Percentiles rank a stretch among this genome's conserved stretches.
These are phyloP conservation scores for Penicillium hesseltinei DNA, from an alignment of 2,329 filamentous ascomycete genomes.

Conservation along the genomic window DNA sequence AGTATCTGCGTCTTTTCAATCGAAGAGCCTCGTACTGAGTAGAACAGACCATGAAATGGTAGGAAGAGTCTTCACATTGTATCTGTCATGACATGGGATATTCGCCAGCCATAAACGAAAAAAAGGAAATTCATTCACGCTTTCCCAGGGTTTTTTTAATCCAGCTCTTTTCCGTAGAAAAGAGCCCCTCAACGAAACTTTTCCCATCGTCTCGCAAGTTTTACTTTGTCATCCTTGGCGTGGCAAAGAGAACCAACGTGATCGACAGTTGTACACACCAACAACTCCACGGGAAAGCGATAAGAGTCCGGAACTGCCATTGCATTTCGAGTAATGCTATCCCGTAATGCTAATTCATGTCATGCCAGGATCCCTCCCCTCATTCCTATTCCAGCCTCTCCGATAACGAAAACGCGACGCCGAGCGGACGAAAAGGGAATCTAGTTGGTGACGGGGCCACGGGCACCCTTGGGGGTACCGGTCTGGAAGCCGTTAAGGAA, in stretches of 20 bases:
- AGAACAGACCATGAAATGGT: slow-evolving; percentile 14
- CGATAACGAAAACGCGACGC: slow-evolving; percentile 40
- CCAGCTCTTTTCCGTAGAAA: slow-evolving; percentile 21
- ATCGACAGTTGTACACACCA: slow-evolving; percentile 35
- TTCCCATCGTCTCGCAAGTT: slow-evolving; percentile 26
- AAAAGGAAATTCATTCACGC: slow-evolving; percentile 41
- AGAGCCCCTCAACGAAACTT: slow-evolving; percentile 30
- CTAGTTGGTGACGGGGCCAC: slow-evolving; percentile 58
- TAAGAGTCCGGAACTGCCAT: slow-evolving; percentile 33
- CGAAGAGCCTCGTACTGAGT: slow-evolving; percentile 1
- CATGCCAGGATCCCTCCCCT: slow-evolving; percentile 37
- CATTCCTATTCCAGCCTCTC: slow-evolving; percentile 36
- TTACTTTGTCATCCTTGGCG: slow-evolving; percentile 21
- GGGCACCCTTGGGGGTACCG: slow-evolving; percentile 80
- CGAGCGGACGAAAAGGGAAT: slow-evolving; percentile 31
- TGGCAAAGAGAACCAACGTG: slow-evolving; percentile 30
- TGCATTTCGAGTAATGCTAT: slow-evolving; percentile 35
- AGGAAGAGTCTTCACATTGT: slow-evolving; percentile 38
- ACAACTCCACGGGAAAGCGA: slow-evolving; percentile 38
- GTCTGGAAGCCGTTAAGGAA: slow-evolving; percentile 98
- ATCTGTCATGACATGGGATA: slow-evolving; percentile 40
- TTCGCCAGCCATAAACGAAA: slow-evolving; percentile 39
- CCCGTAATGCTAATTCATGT: slow-evolving; percentile 38
- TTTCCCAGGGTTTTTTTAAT: slow-evolving; percentile 33
- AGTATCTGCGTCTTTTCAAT: not conserved